Base-by-base conservation (phyloP, 2,329 filamentous ascomycete genomes). In the Colletotrichum camelliae region DNA sequence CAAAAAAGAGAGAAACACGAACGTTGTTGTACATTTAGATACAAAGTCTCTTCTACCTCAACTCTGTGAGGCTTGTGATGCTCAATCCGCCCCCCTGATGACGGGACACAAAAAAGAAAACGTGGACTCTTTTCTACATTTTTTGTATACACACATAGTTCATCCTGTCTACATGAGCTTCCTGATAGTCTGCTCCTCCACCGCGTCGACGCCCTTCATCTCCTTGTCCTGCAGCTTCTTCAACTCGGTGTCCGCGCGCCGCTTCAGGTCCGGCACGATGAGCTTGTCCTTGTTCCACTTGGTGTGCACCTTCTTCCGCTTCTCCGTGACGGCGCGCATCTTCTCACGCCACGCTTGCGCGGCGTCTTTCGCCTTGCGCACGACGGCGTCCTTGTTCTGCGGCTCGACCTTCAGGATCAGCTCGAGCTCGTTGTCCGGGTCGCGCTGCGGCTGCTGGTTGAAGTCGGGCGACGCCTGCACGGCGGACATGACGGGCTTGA, bases 391-490 rank as follows among this genome's bases (percentile, higher is more conserved):
- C 70, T 83, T 85, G 77, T 83, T 83, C 84, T 90, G 89, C 35
- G 86, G 83, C 85, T 91, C 89, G 70, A 91, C 83, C 80, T 86
- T 87, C 76, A 92, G 85, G 33, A 89, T 80, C 73, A 92, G 87
- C 85, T 92, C 90, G 27, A 92, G 87, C 82, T 90, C 89, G 82
- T 91, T 91, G 81, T 92, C 90, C 61, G 88, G 85, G 81, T 86
- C 87, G 24, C 85, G 85, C 87, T 92, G 91, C 62, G 90, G 90
- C 86, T 91, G 90, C 86, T 91, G 90, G 85, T 91, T 91, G 83
- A 89, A 91, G 79, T 89, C 86, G n/a, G 82, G 80, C 79, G 85
- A 88, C 35, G 82, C 79, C 83, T 91, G 89, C 67, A 91, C 85
- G 37, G 90, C 90, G 80, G 85, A 87, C 86, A 90, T 88, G 83